These are phyloP conservation scores for Phytophthora meadii DNA, from an alignment of 352 stramenopile species.

Conservation along the genomic window DNA sequence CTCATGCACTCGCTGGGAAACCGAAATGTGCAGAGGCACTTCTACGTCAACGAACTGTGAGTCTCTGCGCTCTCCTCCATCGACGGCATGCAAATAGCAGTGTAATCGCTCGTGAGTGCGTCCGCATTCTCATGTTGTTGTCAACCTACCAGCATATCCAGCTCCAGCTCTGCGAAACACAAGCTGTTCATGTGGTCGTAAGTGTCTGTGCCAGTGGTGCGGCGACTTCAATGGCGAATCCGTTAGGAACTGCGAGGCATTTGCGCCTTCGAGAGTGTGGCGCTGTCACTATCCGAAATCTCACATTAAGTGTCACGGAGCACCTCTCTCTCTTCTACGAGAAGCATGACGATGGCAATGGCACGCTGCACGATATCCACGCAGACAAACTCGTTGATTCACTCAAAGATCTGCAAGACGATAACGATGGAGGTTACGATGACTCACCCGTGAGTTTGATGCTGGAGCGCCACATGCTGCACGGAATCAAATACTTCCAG, in stretches of 20 bases:
- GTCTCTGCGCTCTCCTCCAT: slow-evolving; percentile 63
- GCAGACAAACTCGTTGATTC: slow-evolving; percentile 10
- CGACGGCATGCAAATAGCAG: slow-evolving; percentile 41
- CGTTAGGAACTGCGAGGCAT: slow-evolving; percentile 15
- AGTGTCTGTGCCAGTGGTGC: slow-evolving; percentile 46
- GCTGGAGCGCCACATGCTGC: slow-evolving; percentile 62
- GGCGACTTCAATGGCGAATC: neutral
- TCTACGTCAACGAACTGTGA: slow-evolving; percentile 58
- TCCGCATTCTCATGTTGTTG: slow-evolving; percentile 60
- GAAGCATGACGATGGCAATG: slow-evolving; percentile 17
- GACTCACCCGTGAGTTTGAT: slow-evolving; percentile 42
- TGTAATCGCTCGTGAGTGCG: slow-evolving; percentile 52
- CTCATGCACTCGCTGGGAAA: slow-evolving; percentile 62
- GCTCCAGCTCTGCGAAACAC: slow-evolving; percentile 54
- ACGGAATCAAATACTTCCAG: slow-evolving; percentile 67
- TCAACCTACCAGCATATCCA: slow-evolving; percentile 81
- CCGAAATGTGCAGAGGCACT: slow-evolving; percentile 51
- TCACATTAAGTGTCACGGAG: slow-evolving; percentile 70
- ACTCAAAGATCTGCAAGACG: slow-evolving; percentile 13
- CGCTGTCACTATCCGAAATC: slow-evolving; percentile 66
- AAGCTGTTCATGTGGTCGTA: slow-evolving; percentile 67
- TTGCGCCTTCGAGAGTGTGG: slow-evolving; percentile 60
- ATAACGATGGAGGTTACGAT: slow-evolving; percentile 7
- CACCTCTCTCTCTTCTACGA: slow-evolving; percentile 57
- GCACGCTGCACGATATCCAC: slow-evolving; percentile 14